Percentiles rank a stretch among this genome's conserved stretches.
Evolutionary conservation across 2,329 filamentous ascomycete species (phyloP).

Genomic region (Zasmidium cellare): DNA sequence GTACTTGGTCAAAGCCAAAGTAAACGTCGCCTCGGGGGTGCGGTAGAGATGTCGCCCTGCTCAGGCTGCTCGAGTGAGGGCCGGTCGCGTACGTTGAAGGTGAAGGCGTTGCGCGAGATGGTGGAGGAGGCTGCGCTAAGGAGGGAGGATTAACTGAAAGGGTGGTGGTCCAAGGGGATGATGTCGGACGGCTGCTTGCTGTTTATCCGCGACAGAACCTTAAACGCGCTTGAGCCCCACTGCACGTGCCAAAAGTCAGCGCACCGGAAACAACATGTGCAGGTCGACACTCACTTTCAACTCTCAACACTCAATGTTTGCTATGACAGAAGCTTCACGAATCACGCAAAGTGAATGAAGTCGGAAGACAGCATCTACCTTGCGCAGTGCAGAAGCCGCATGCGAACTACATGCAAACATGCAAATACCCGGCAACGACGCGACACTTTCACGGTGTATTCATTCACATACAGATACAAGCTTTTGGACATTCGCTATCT

Average conservation of each 20-base stretch:
- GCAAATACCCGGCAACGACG: not conserved
- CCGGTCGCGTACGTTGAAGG: too few species aligned
- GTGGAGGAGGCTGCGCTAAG: not conserved
- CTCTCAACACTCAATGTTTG: not conserved
- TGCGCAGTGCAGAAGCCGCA: not conserved
- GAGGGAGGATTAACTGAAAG: not conserved
- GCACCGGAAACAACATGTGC: too few species aligned
- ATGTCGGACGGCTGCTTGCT: not conserved
- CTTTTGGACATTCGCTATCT: slow-evolving; percentile 1
- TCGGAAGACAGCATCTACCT: not conserved
- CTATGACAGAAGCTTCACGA: not conserved
- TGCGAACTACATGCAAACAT: not conserved
- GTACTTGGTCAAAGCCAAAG: not conserved
- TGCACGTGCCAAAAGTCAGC: not conserved
- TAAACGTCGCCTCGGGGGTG: not conserved
- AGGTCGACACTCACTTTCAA: not conserved
- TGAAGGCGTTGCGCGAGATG: not conserved
- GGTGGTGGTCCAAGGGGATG: not conserved
- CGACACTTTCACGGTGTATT: not conserved
- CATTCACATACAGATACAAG: slow-evolving; percentile 2
- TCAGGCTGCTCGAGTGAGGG: too few species aligned
- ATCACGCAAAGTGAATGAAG: not conserved
- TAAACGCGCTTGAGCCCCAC: not conserved
- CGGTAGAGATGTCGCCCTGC: not conserved
- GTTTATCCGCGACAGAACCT: not conserved